Base-by-base conservation (phyloP, 345 rosid species). In the Kandelia obovata region DNA sequence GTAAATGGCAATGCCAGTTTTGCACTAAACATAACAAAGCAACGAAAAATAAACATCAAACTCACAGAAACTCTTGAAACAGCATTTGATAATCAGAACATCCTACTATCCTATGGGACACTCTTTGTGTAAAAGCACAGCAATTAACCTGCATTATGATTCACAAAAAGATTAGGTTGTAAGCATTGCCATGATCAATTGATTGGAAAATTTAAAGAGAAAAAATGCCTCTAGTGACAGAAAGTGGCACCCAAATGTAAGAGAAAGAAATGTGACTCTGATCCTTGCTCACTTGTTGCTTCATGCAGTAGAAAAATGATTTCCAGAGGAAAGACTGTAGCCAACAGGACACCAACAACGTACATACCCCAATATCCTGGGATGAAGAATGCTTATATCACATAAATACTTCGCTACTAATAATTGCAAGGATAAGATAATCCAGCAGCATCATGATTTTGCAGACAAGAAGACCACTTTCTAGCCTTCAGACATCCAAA, bases 311-410 rank as follows among this genome's bases (percentile, higher is more conserved):
- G 87, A 53, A 20, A 75, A 55, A 10, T 63, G 71, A 26, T 79
- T 81, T 66, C 79, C 75, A 17, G 81, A 91, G 66, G 89, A 88
- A 70, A 92, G 87, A 82, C 74, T 77, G 81, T 85, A 71, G 53
- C 97, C 62, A 92, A 83, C 81, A 81, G 81, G 77, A 89, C 88
- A 21, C 88, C 93, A 35, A 94, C 66, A 71, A 94, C 97, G 81
- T 92, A 89, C 85, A 92, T 76, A 10, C 93, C 89, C 99, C 96
- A 92, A 68, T 90, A 87, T 72, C 98, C 98, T 91, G 81, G 30
- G 68, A 84, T 70, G 39, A 70, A 70, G 52, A 39, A 53, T 58
- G 8, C 70, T 55, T 68, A 34, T 62, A 10, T 15, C 46, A 58
- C 19, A 35, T 65, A 55, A 61, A 63, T 35, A n/a, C 46, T 34